These are phyloP conservation scores for Paramecium biaurelia DNA, from an alignment of 73 alveolate genomes.

Conservation along the genomic window DNA sequence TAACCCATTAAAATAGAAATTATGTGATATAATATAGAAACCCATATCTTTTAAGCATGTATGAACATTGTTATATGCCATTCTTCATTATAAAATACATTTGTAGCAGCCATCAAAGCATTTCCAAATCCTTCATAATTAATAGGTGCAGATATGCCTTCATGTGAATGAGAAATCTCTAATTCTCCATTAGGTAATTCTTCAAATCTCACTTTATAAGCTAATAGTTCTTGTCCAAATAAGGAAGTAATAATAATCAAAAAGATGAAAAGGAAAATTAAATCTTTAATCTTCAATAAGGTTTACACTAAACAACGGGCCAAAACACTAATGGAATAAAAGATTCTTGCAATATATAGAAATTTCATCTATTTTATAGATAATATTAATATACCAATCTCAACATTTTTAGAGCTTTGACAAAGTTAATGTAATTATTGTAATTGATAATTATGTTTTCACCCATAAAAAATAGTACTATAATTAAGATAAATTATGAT, in stretches of 20 bases:
- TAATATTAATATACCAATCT: neutral
- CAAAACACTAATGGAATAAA: conserved; percentile 18
- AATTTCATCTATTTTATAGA: neutral
- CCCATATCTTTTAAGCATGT: neutral
- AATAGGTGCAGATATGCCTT: neutral
- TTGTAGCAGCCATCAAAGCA: conserved; percentile 52
- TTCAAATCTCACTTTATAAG: conserved; percentile 32
- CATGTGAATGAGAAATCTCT: neutral
- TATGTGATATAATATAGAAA: conserved; percentile 29
- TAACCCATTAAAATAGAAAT: conserved; percentile 46
- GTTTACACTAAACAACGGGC: conserved; percentile 13
- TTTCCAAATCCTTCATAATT: conserved; percentile 53
- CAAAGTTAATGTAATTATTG: neutral
- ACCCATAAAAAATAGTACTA: neutral
- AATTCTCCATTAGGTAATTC: neutral
- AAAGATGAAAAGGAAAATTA: neutral
- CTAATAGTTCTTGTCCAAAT: conserved; percentile 32
- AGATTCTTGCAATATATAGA: conserved; percentile 9
- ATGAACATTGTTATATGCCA: conserved; percentile 60
- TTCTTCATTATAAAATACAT: conserved; percentile 59
- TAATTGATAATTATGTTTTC: neutral
- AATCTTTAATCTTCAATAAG: neutral
- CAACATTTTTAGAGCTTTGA: conserved; percentile 19
- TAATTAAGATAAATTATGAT: neutral
- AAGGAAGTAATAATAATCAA: neutral